Base-by-base conservation (phyloP, 2,329 filamentous ascomycete species). In the Periconia sp. region DNA sequence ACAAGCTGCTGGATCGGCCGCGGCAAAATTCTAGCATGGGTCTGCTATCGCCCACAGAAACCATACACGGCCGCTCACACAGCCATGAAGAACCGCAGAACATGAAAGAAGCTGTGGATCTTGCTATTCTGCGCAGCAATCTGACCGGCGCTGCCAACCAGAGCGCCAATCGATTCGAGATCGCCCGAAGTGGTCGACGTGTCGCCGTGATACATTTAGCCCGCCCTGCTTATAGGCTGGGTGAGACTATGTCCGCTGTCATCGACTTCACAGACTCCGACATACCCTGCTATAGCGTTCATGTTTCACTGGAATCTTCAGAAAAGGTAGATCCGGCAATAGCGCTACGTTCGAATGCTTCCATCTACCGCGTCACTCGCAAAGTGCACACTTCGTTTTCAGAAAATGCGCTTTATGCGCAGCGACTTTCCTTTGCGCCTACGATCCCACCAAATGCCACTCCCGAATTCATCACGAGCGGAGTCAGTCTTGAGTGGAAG, bases 91-190 rank as follows among this genome's bases (percentile, higher is more conserved):
- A 85, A 23, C 74, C 79, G 1, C 71, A 80, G 3, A 84, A 82
- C 2, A 87, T 81, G 49, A 92, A 90, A 63, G 91, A 96, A 59
- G 85, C 89, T 15, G 96, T 99, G 59, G 89, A 96, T 63, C 79
- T 95, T 48, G 88, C 94, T 10, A 96, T 97, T 46, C 78, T 96
- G 39, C 85, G 89, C 48, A 73, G 67, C 61, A 69, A 69, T 55
- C 74, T 86, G 54, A 79, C 83, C 0, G 77, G 77, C 2, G 79
- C 83, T 31, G 81, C 83, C n/a, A 84, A 86, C 24, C 86, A 90
- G 57, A 92, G 88, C 63, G 83, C 87, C n/a, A 96, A 96, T 61
- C 85, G 91, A 26, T 99, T 97, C 66, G 92, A 96, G 65, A 97
- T 99, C 65, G 87, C 92, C 10, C 87, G 92, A 11, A 92, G 91